A percentile compares a stretch with the other conserved stretches of the same genome.
Conservation (phyloP, 2,329 filamentous ascomycete species). For the Orbilia brochopaga region DNA sequence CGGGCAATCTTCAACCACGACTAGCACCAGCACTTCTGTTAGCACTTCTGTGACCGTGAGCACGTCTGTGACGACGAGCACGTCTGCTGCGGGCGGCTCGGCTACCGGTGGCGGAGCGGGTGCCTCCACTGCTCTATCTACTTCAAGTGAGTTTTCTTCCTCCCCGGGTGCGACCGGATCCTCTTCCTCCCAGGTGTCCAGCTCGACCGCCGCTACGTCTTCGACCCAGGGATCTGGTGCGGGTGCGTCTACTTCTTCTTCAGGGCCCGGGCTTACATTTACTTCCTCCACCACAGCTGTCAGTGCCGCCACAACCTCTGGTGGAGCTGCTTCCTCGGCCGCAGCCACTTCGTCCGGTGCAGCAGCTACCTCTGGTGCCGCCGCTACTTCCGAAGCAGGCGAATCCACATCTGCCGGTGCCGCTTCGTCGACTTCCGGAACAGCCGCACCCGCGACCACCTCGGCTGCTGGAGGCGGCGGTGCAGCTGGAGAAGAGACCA, state of each 20-base stretch:
- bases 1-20: neutral
- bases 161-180: no score
- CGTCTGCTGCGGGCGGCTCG: neutral
- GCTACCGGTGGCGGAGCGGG: no score
- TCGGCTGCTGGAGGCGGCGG: no score
- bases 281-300: constrained; percentile 18
- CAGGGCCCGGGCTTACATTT: neutral
- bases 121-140: constrained; percentile 24
- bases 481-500: no score
- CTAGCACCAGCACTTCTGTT: constrained; percentile 25
- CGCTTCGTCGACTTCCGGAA: no score
- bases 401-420: neutral
- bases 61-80: constrained; percentile 4
- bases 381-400: constrained; percentile 26
- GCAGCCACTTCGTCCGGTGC: no score
- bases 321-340: no score
- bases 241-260: neutral
- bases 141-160: constrained; percentile 21
- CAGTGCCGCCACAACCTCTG: constrained; percentile 10
- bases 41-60: constrained; percentile 3
- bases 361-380: constrained; percentile 10
- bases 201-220: neutral
- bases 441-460: no score
- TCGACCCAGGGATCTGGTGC: neutral
- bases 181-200: no score